Conservation (phyloP, 2,329 filamentous ascomycete genomes). For the Aspergillus sp. region DNA sequence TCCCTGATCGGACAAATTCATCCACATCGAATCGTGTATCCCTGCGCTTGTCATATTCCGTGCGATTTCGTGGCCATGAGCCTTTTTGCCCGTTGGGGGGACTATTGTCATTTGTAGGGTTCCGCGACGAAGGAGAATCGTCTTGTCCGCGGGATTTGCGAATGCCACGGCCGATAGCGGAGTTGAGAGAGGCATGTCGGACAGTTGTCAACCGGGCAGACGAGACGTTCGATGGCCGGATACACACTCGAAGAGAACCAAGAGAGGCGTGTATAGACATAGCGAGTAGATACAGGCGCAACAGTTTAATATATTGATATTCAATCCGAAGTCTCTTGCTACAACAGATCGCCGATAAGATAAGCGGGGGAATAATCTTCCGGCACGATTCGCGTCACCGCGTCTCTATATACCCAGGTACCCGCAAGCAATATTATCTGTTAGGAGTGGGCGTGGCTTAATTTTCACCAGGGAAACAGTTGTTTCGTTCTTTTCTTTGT, state of each 20-base stretch:
- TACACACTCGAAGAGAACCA: constrained; percentile 6
- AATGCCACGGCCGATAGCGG: constrained; percentile 63
- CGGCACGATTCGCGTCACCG: constrained; percentile 5
- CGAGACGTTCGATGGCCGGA: constrained; percentile 8
- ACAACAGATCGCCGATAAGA: constrained; percentile 12
- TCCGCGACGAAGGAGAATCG: background rate
- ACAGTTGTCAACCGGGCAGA: constrained; percentile 11
- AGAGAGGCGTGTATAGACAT: constrained; percentile 7
- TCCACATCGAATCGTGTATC: constrained; percentile 18
- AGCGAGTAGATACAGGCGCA: background rate
- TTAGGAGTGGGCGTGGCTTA: background rate
- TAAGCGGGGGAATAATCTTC: constrained; percentile 12
- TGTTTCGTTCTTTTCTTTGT: constrained; percentile 3
- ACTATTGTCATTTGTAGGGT: background rate
- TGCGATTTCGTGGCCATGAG: background rate
- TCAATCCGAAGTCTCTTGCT: background rate
- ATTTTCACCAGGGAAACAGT: too few relatives aligned
- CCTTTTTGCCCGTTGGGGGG: constrained; percentile 1
- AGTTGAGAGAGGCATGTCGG: constrained; percentile 53
- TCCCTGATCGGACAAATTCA: constrained; percentile 26
- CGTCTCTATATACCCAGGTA: constrained; percentile 5
- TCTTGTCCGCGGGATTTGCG: constrained; percentile 37
- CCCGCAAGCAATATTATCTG: constrained; percentile 6
- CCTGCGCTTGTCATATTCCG: background rate
- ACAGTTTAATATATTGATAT: background rate